phyloP scores from a whole-genome alignment of 345 rosid species.

The Murraya paniculata region DNA sequence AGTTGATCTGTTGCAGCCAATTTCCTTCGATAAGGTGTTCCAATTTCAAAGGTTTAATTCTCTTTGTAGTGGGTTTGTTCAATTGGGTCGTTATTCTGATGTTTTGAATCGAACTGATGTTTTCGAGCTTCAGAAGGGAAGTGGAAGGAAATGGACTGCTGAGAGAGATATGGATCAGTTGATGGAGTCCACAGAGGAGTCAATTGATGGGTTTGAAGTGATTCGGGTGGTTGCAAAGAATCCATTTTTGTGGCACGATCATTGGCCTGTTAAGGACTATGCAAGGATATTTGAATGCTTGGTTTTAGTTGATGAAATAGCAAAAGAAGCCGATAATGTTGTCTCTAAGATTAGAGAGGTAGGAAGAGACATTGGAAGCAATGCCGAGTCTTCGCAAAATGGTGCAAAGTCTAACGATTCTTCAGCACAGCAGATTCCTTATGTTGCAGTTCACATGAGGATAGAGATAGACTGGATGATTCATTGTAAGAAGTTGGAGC shows the following conservation, averaged over 20 bases:
- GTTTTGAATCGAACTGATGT: slow-evolving; percentile 40
- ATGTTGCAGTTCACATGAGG: slow-evolving; percentile 93
- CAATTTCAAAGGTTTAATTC: slow-evolving; percentile 69
- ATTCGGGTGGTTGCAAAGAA: slow-evolving; percentile 74
- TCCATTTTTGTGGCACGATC: slow-evolving; percentile 98
- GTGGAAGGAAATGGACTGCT: slow-evolving; percentile 93
- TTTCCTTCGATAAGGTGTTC: slow-evolving; percentile 75
- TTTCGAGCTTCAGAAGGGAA: slow-evolving; percentile 72
- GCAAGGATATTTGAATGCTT: slow-evolving; percentile 87
- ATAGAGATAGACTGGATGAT: slow-evolving; percentile 98
- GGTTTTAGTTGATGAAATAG: slow-evolving; percentile 67
- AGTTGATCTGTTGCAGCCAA: slow-evolving; percentile 70
- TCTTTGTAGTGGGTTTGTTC: slow-evolving; percentile 71
- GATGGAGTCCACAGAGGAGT: slow-evolving; percentile 32
- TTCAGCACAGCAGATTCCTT: slow-evolving; percentile 25
- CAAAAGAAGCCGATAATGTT: slow-evolving; percentile 74
- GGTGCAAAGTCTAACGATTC: slow-evolving; percentile 5
- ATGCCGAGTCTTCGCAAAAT: slow-evolving; percentile 13
- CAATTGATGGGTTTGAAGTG: slow-evolving; percentile 58
- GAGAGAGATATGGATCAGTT: slow-evolving; percentile 79
- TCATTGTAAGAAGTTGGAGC: slow-evolving; percentile 90
- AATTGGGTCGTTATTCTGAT: slow-evolving; percentile 56
- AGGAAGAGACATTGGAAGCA: slow-evolving; percentile 37
- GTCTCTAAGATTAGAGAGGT: slow-evolving; percentile 63
- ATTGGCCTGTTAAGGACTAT: slow-evolving; percentile 91